phyloP scores from a whole-genome alignment of 768 basidiomycete species.

The Rossbeevera mucosa region DNA sequence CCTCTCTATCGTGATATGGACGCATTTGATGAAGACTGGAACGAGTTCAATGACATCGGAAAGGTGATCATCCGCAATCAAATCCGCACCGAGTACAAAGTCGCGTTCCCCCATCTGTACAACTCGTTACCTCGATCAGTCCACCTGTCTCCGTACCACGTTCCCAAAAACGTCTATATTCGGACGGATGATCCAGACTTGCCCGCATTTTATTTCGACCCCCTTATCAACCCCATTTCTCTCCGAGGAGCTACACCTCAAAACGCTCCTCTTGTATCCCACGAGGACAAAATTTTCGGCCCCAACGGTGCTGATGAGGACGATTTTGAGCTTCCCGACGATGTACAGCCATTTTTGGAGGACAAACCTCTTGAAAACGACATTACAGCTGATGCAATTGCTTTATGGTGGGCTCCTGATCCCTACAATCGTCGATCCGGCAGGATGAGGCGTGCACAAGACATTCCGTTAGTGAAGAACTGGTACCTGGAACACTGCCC shows the following conservation, averaged over 20 bases:
- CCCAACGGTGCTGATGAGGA: constrained; percentile 82
- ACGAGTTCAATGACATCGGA: constrained; percentile 99
- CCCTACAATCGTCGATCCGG: constrained; percentile 93
- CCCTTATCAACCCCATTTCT: constrained; percentile 96
- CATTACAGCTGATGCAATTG: constrained; percentile 92
- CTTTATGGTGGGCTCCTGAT: constrained; percentile 97
- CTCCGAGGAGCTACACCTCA: constrained; percentile 81
- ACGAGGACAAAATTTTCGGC: constrained; percentile 92
- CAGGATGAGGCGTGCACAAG: constrained; percentile 89
- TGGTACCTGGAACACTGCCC: constrained; percentile 99
- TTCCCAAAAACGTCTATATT: constrained; percentile 96
- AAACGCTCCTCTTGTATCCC: constrained; percentile 75
- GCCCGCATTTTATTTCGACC: constrained; percentile 98
- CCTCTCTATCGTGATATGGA: constrained; percentile 97
- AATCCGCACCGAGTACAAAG: constrained; percentile 98
- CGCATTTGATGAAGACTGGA: constrained; percentile 97
- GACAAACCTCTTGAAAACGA: constrained; percentile 81
- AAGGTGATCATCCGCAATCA: constrained; percentile 99
- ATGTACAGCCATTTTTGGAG: constrained; percentile 73
- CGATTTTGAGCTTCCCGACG: constrained; percentile 80
- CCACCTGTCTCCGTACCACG: constrained; percentile 86
- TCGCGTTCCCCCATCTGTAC: constrained; percentile 98
- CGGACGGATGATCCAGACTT: constrained; percentile 99
- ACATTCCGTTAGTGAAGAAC: constrained; percentile 92
- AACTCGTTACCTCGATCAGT: constrained; percentile 97